phyloP scores from a whole-genome alignment of 2,329 filamentous ascomycete species.

The Pseudogymnoascus sp. region DNA sequence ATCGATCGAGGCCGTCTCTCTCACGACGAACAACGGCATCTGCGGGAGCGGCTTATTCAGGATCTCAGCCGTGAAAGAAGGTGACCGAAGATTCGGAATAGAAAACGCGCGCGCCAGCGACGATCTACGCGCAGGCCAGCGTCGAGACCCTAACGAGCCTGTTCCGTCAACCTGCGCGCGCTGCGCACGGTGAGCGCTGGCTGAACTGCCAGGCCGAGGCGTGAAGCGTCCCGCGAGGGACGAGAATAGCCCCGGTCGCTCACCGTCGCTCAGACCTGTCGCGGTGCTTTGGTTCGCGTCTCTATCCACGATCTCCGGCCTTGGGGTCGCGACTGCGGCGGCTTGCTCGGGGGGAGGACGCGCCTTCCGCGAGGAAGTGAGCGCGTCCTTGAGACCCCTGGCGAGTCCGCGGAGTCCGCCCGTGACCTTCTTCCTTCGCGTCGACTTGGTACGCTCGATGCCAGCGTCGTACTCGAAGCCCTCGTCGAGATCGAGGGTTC shows the following conservation, averaged over 20 bases:
- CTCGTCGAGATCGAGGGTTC: conserved; percentile 5
- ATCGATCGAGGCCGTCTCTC: background rate
- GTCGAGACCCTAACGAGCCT: background rate
- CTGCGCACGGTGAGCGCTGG: background rate
- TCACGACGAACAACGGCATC: background rate
- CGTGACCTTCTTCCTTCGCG: background rate
- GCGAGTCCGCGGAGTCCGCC: background rate
- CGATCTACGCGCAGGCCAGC: background rate
- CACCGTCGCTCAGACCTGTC: background rate
- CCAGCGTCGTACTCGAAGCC: background rate
- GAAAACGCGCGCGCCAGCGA: background rate
- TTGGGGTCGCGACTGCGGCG: background rate
- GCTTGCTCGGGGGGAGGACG: background rate
- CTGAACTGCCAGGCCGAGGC: background rate
- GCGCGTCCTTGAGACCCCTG: background rate
- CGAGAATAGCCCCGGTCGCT: background rate
- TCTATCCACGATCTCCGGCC: background rate
- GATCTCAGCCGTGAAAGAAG: background rate
- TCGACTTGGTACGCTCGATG: background rate
- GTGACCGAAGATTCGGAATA: background rate
- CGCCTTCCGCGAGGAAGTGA: background rate
- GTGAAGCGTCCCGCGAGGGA: background rate
- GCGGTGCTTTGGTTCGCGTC: background rate
- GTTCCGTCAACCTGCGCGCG: background rate
- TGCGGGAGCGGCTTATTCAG: background rate